Evolutionary conservation across 768 basidiomycete genomes (phyloP).

Genomic region (Mycena leptocephala): DNA sequence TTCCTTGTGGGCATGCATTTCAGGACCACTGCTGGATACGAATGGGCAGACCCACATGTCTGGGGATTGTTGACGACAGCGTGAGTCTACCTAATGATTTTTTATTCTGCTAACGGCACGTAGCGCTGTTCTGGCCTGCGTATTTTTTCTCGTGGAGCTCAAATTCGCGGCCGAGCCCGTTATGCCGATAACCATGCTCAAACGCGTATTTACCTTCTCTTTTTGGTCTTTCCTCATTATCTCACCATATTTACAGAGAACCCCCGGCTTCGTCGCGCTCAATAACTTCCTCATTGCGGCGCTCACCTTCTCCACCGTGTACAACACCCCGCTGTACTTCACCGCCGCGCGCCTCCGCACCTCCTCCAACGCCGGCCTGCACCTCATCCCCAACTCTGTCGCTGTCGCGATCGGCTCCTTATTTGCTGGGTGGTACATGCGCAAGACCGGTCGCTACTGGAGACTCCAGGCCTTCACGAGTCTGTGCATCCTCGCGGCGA

Average conservation of each 20-base stretch:
- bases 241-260: conserved; percentile 59
- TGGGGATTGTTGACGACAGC: conserved; percentile 59
- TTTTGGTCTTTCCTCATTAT: background rate
- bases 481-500: conserved; percentile 27
- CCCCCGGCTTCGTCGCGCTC: conserved; percentile 58
- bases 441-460: conserved; percentile 39
- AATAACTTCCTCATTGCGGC: conserved; percentile 27
- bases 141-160: conserved; percentile 75
- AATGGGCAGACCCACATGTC: conserved; percentile 66
- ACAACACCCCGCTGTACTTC: conserved; percentile 79
- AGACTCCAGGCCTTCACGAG: conserved; percentile 24
- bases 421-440: conserved; percentile 71
- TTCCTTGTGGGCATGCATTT: conserved; percentile 47
- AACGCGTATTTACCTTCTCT: conserved; percentile 19
- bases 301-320: conserved; percentile 58
- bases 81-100: background rate
- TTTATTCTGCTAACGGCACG: background rate
- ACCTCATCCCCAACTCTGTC: conserved; percentile 79
- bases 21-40: conserved; percentile 22
- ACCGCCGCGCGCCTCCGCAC: conserved; percentile 70
- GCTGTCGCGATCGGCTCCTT: conserved; percentile 77
- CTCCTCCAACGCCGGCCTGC: conserved; percentile 71
- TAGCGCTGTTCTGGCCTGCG: conserved; percentile 58
- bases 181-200: conserved; percentile 66
- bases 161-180: conserved; percentile 73